A percentile compares a stretch with the other conserved stretches of the same genome.
Evolutionary conservation across 1,284 basidiomycete genomes (phyloP).

Genomic region (Malassezia caprae): DNA sequence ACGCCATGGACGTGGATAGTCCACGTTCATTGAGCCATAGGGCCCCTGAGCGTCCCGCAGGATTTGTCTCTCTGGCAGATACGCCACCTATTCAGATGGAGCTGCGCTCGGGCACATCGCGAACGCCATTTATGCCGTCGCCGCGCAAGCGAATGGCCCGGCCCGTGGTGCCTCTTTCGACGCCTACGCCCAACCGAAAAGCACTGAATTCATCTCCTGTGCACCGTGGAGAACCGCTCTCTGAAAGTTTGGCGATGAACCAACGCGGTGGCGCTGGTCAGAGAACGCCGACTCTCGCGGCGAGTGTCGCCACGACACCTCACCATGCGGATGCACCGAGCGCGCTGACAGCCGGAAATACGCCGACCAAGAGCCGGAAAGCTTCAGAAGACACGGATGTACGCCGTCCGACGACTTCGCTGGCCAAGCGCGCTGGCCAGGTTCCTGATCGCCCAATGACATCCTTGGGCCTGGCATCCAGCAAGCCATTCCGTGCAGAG

Average conservation of each 20-base stretch:
- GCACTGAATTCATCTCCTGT: not conserved
- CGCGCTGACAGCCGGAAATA: not conserved
- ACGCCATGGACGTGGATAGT: constrained; percentile 13
- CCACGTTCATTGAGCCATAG: not conserved
- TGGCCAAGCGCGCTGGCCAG: not conserved
- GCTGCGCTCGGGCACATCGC: constrained; percentile 1
- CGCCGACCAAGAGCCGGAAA: not conserved
- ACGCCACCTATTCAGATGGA: not conserved
- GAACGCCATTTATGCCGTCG: constrained; percentile 18
- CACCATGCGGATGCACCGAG: not conserved
- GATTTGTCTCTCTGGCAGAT: constrained; percentile 2
- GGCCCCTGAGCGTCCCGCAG: constrained; percentile 7
- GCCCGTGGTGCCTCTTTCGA: constrained; percentile 1
- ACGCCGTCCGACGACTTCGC: not conserved
- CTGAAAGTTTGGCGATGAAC: not conserved
- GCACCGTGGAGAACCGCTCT: not conserved
- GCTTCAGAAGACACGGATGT: not conserved
- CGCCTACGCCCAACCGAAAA: not conserved
- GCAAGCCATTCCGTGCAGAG: not conserved
- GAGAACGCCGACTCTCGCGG: not conserved
- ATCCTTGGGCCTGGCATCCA: not conserved
- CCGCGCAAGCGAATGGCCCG: constrained; percentile 9
- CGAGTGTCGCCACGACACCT: not conserved
- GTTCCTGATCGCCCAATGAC: not conserved
- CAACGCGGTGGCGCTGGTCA: not conserved